phyloP scores from a whole-genome alignment of 2,329 filamentous ascomycete species.

The Pseudopyrenochaeta lycopersici region DNA sequence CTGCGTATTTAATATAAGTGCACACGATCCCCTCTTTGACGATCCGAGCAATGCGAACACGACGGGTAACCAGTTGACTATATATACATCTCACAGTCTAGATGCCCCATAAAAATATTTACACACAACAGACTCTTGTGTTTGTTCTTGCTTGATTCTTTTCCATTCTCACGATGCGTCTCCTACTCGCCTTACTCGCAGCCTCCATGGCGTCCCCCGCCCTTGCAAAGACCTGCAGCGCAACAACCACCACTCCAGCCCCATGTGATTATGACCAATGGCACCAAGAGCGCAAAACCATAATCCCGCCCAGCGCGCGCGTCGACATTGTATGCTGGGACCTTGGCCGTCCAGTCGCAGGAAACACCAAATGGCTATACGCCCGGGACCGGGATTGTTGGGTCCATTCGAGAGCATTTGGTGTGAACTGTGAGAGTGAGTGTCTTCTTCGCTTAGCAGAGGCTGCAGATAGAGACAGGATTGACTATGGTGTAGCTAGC shows the following conservation, averaged over 20 bases:
- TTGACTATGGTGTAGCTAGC: not conserved
- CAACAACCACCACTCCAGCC: not conserved
- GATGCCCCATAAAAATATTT: not conserved
- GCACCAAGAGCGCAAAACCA: conserved; percentile 7
- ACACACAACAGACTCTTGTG: not conserved
- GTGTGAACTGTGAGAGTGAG: not conserved
- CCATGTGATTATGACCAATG: conserved; percentile 5
- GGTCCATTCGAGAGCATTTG: not conserved
- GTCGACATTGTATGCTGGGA: conserved; percentile 3
- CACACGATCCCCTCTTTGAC: not conserved
- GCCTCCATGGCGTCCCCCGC: not conserved
- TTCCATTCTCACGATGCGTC: not conserved
- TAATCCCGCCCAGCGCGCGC: not conserved
- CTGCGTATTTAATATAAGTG: conserved; percentile 1
- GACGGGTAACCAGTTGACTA: not conserved
- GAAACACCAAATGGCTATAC: conserved; percentile 4
- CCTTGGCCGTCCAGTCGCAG: not conserved
- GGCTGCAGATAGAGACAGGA: not conserved
- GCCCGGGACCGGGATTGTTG: conserved; percentile 1
- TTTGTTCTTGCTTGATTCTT: no score
- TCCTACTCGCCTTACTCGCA: not conserved
- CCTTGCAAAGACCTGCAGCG: not conserved
- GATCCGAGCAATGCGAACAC: conserved; percentile 8
- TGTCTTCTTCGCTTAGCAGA: not conserved
- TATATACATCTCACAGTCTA: no score